These are phyloP conservation scores for Suhomyces canberraensis DNA, from an alignment of 805 yeast species.

Conservation along the genomic window DNA sequence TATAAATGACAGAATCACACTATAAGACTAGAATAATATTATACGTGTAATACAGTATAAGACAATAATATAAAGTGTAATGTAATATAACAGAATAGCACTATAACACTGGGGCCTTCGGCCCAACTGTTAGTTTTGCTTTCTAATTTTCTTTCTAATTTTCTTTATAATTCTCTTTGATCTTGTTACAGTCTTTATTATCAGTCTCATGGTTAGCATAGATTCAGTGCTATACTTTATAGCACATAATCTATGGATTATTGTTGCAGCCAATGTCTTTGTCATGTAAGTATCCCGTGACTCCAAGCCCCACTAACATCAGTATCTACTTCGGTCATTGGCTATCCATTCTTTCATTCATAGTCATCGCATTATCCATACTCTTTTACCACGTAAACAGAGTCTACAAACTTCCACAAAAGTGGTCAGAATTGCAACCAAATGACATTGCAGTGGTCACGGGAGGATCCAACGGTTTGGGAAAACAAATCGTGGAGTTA, in stretches of 20 bases:
- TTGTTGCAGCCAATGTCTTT: background rate
- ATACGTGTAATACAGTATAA: too few species aligned
- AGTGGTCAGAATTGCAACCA: constrained; percentile 2
- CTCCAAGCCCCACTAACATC: background rate
- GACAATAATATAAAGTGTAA: too few species aligned
- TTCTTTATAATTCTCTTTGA: too few species aligned
- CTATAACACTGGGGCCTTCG: too few species aligned
- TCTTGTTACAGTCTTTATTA: too few species aligned
- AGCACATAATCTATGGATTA: background rate
- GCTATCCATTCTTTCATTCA: background rate
- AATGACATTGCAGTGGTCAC: constrained; percentile 36
- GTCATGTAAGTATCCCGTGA: background rate
- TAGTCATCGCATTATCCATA: background rate
- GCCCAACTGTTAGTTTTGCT: too few species aligned
- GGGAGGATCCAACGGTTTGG: constrained; percentile 54
- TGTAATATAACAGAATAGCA: too few species aligned
- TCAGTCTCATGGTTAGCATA: background rate
- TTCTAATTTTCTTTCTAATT: too few species aligned
- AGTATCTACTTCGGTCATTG: background rate
- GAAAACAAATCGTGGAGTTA: constrained; percentile 33
- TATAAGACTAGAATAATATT: too few species aligned
- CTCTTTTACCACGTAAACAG: background rate
- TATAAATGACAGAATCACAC: too few species aligned
- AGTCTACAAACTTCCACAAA: background rate
- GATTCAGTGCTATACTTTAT: background rate